Evolutionary conservation across 1,284 basidiomycete genomes (phyloP).

Genomic region (Xanthoconium separans): DNA sequence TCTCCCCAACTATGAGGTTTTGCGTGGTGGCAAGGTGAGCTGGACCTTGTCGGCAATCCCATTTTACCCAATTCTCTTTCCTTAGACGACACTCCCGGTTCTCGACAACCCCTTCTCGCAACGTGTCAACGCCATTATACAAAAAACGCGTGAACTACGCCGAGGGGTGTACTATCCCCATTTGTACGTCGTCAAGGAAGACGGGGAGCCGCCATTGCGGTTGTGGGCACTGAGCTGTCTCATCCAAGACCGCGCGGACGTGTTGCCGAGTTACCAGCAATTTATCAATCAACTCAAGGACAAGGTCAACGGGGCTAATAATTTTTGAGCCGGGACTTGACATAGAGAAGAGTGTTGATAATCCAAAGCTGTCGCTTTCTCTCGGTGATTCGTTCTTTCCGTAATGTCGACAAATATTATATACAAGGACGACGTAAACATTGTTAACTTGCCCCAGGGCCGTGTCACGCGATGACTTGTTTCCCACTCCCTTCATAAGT

Average conservation of each 20-base stretch:
- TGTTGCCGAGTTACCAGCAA: slow-evolving; percentile 94
- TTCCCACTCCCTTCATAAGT: too few species aligned
- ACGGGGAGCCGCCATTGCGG: slow-evolving; percentile 91
- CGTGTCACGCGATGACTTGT: too few species aligned
- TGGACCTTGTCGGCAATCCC: not conserved
- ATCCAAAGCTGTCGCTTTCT: not conserved
- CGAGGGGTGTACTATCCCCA: slow-evolving; percentile 92
- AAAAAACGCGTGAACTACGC: slow-evolving; percentile 89
- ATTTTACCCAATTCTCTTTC: not conserved
- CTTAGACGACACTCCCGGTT: slow-evolving; percentile 78
- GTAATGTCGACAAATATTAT: not conserved
- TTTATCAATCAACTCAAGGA: slow-evolving; percentile 80
- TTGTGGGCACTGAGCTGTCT: slow-evolving; percentile 94
- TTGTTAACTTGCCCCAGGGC: too few species aligned
- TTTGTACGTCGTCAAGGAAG: slow-evolving; percentile 98
- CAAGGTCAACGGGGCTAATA: slow-evolving; percentile 50
- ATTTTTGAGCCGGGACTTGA: slow-evolving; percentile 19
- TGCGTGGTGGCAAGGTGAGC: slow-evolving; percentile 89
- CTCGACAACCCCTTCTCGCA: slow-evolving; percentile 94
- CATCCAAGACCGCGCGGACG: slow-evolving; percentile 95
- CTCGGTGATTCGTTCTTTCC: not conserved
- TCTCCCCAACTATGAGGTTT: slow-evolving; percentile 81
- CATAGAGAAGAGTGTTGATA: not conserved
- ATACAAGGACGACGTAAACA: too few species aligned
- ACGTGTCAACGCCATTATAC: slow-evolving; percentile 89